Conservation (phyloP, 371 early-diverging fungal species). For the Apophysomyces ossiformis region DNA sequence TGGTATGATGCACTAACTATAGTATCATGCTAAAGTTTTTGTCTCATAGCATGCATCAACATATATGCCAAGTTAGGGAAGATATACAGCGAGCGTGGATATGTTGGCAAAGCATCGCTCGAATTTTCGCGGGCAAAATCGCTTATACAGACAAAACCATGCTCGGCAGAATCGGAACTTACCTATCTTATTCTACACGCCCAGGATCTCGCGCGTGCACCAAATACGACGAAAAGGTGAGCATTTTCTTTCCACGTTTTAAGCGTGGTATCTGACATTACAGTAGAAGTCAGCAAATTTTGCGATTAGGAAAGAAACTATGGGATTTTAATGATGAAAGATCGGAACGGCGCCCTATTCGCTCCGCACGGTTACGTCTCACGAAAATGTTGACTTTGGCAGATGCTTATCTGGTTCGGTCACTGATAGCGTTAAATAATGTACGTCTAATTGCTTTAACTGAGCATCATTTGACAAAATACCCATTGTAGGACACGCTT, state of each 20-base stretch:
- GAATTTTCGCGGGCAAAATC: slow-evolving; percentile 54
- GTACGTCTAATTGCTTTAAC: slow-evolving; percentile 6
- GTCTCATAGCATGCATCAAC: slow-evolving; percentile 49
- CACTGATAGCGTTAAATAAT: slow-evolving; percentile 18
- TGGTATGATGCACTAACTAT: slow-evolving; percentile 18
- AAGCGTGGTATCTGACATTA: no score
- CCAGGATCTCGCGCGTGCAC: slow-evolving; percentile 44
- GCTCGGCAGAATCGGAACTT: slow-evolving; percentile 28
- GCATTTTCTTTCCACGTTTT: not conserved
- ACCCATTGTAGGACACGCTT: slow-evolving; percentile 10
- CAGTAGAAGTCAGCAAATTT: not conserved
- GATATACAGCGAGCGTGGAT: slow-evolving; percentile 64
- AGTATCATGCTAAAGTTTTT: not conserved
- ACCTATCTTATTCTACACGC: slow-evolving; percentile 45
- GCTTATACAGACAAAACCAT: slow-evolving; percentile 33
- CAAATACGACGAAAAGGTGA: slow-evolving; percentile 47
- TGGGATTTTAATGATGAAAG: not conserved
- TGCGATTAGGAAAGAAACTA: not conserved
- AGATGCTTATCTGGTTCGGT: slow-evolving; percentile 26
- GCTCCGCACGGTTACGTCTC: not conserved
- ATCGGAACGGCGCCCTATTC: not conserved
- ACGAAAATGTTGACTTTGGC: slow-evolving; percentile 19
- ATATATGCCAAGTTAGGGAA: slow-evolving; percentile 56
- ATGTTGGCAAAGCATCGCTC: slow-evolving; percentile 66
- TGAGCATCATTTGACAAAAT: not conserved